phyloP scores from a whole-genome alignment of 495 filamentous ascomycete species.

The Usnea hakonensis region DNA sequence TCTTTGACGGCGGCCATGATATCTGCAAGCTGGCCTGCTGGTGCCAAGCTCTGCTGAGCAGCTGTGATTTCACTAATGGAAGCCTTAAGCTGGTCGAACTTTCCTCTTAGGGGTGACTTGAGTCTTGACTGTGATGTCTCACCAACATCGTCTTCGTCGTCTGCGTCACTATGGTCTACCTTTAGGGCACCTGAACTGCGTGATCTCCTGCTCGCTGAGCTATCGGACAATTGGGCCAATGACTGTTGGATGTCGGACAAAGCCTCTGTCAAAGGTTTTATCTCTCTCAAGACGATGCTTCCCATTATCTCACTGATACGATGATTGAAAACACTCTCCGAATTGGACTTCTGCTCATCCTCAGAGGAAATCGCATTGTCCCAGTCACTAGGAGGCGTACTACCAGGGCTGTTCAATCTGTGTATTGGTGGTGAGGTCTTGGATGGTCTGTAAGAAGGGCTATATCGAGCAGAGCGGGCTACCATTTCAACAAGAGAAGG shows the following conservation, averaged over 20 bases:
- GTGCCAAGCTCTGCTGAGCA: slow-evolving; percentile 42
- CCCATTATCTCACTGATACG: slow-evolving; percentile 81
- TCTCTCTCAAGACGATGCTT: slow-evolving; percentile 62
- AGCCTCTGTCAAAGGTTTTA: slow-evolving; percentile 72
- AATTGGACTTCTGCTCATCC: slow-evolving; percentile 72
- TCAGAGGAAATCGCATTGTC: slow-evolving; percentile 74
- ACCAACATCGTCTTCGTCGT: slow-evolving; percentile 81
- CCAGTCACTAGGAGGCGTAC: slow-evolving; percentile 79
- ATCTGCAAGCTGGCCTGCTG: slow-evolving; percentile 39
- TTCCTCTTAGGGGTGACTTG: slow-evolving; percentile 54
- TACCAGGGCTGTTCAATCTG: slow-evolving; percentile 54
- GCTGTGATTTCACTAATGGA: slow-evolving; percentile 73
- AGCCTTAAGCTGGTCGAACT: slow-evolving; percentile 72
- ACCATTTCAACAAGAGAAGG: slow-evolving; percentile 19
- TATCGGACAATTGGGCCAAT: slow-evolving; percentile 45
- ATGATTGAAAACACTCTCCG: slow-evolving; percentile 77
- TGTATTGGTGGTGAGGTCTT: slow-evolving; percentile 50
- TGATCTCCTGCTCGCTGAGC: slow-evolving; percentile 32
- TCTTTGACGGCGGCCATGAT: slow-evolving; percentile 53
- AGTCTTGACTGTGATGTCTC: slow-evolving; percentile 28
- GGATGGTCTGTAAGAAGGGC: slow-evolving; percentile 24
- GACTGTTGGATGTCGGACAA: slow-evolving; percentile 65
- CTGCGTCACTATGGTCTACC: slow-evolving; percentile 76
- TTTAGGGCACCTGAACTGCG: slow-evolving; percentile 55
- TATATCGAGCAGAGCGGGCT: slow-evolving; percentile 19